Evolutionary conservation across 192 early-diverging fungal genomes (phyloP).

Genomic region (Chytriomyces hyalinus): DNA sequence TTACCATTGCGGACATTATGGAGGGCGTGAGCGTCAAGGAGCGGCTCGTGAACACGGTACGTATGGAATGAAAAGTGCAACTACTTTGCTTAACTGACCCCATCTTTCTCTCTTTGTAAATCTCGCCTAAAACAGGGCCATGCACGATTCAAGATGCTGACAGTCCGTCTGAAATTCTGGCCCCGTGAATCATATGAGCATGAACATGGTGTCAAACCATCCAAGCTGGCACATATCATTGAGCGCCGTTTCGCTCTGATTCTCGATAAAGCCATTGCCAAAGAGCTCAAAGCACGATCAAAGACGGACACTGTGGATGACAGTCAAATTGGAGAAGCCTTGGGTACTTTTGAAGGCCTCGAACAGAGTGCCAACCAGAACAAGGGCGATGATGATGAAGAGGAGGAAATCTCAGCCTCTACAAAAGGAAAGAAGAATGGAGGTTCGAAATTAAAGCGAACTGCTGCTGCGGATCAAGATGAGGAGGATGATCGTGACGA

Average conservation of each 20-base stretch:
- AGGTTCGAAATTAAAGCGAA: background rate
- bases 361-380: slow-evolving; percentile 17
- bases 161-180: slow-evolving; percentile 86
- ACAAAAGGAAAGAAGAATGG: slow-evolving; percentile 39
- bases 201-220: slow-evolving; percentile 74
- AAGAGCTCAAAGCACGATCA: slow-evolving; percentile 71
- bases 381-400: slow-evolving; percentile 45
- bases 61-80: background rate
- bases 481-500: slow-evolving; percentile 66
- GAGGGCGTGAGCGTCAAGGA: slow-evolving; percentile 87
- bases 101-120: background rate
- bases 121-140: slow-evolving; percentile 17
- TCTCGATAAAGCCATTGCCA: slow-evolving; percentile 77
- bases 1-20: slow-evolving; percentile 83
- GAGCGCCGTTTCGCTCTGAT: slow-evolving; percentile 73
- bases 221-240: slow-evolving; percentile 75
- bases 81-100: background rate
- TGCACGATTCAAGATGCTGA: slow-evolving; percentile 75
- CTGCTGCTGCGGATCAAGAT: slow-evolving; percentile 36
- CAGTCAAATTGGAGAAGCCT: slow-evolving; percentile 42
- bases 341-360: slow-evolving; percentile 44
- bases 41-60: slow-evolving; percentile 53
- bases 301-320: slow-evolving; percentile 45
- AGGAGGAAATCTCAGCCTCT: slow-evolving; percentile 43
- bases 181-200: slow-evolving; percentile 72